Base-by-base conservation (phyloP, 1,139 yeast species). In the Lodderomyces margitis region DNA sequence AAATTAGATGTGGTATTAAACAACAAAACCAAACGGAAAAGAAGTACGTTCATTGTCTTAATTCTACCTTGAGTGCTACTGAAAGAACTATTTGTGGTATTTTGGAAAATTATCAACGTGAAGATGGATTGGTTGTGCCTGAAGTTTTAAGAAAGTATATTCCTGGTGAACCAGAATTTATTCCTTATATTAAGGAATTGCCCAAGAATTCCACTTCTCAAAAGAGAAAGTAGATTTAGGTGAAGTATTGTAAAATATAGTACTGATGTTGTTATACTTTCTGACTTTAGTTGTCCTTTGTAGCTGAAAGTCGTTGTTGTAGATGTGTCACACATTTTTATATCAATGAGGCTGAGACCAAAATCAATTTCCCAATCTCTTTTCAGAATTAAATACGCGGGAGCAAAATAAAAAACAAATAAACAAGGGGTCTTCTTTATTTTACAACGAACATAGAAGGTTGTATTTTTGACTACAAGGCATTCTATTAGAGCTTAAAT, bases 31-130 rank as follows among this genome's bases (percentile, higher is more conserved):
- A 91, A 70, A 83, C 83, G 55, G 97, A 91, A 63, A 92, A 92
- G 89, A 91, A 87, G 68, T 92, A 92, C 66, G 99, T 94, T 46
- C 99, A 92, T 70, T 92, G 98, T 73, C 80, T 92, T 74, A 92
- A 92, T 80, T 88, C 97, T 40, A 92, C 99, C 36, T 76, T 94
- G 61, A 85, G 96, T 64, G 99, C 99, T 42, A 92, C 98, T 48
- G 95, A 92, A 77, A 87, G 98, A 72, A 96, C 98, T 12, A 75
- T 92, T 61, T 92, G 98, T 74, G 92, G 98, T 77, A 76, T 92
- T 51, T 77, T 94, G 64, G 98, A 94, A 72, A 92, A 92, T 76
- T 92, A 92, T 73, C 98, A 92, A 75, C 91, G 92, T 45, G 96
- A 87, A 60, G 96, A 89, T 52, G 98, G 98, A 55, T 76, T 94